Evolutionary conservation across 176 grass and related monocot species (phyloP).

Genomic region (Stipa capillata): DNA sequence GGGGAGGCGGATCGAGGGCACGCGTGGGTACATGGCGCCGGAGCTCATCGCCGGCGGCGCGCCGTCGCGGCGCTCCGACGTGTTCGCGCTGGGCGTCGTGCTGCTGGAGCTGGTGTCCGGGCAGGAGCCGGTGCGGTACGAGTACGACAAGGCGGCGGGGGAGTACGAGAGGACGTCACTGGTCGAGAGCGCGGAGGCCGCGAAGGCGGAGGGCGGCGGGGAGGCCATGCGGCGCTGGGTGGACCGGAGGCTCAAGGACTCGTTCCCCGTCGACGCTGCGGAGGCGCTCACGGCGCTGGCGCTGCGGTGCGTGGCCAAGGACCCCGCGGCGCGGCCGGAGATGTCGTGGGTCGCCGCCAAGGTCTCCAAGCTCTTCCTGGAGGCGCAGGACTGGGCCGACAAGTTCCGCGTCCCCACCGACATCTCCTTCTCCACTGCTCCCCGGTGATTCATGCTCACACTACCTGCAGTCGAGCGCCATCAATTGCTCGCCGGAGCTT

Average conservation of each 20-base stretch:
- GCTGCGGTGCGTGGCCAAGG: slow-evolving; percentile 42
- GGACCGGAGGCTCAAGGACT: slow-evolving; percentile 64
- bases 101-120: slow-evolving; percentile 81
- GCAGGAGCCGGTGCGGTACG: slow-evolving; percentile 53
- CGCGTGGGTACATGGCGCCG: slow-evolving; percentile 79
- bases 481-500: background rate
- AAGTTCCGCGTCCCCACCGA: slow-evolving; percentile 37
- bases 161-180: slow-evolving; percentile 61
- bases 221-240: slow-evolving; percentile 76
- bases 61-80: slow-evolving; percentile 49
- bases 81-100: slow-evolving; percentile 67
- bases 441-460: slow-evolving; percentile 36
- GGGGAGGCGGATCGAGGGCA: slow-evolving; percentile 56
- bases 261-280: slow-evolving; percentile 40
- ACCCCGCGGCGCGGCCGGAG: slow-evolving; percentile 33
- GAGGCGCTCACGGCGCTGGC: slow-evolving; percentile 51
- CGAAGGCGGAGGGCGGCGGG: background rate
- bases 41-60: slow-evolving; percentile 35
- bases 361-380: slow-evolving; percentile 64
- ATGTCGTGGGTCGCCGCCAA: slow-evolving; percentile 53
- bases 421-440: slow-evolving; percentile 56
- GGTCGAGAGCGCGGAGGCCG: slow-evolving; percentile 51
- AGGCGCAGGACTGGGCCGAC: slow-evolving; percentile 34
- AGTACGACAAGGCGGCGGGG: slow-evolving; percentile 1
- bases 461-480: background rate